Evolutionary conservation across 1,284 basidiomycete species (phyloP).

Genomic region (Sporisorium graminicola): DNA sequence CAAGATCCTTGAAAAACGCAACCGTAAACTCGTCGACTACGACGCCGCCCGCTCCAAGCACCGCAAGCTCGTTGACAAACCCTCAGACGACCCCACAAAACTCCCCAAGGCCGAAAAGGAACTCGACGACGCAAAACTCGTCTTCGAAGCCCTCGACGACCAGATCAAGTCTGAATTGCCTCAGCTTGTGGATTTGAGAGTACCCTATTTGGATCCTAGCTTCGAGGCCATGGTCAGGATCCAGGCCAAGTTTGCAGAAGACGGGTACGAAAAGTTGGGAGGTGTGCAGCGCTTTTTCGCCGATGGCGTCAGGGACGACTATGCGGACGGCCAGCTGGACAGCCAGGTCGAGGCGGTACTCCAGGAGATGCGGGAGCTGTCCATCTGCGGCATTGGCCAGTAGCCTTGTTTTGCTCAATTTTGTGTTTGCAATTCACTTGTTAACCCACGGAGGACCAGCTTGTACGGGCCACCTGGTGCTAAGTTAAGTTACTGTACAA

Average conservation of each 20-base stretch:
- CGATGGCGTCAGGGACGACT: constrained; percentile 75
- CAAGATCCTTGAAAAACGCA: constrained; percentile 91
- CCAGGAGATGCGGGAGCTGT: constrained; percentile 95
- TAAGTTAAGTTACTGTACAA: no score
- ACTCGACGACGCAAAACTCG: constrained; percentile 89
- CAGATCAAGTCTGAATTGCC: constrained; percentile 92
- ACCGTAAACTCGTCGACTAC: constrained; percentile 98
- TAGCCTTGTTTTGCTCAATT: constrained; percentile 10
- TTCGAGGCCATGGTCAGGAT: constrained; percentile 97
- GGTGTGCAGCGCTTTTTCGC: constrained; percentile 86
- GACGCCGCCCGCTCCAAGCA: constrained; percentile 83
- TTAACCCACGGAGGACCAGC: neutral
- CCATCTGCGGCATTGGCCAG: constrained; percentile 75
- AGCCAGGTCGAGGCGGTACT: constrained; percentile 93
- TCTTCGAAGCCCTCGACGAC: constrained; percentile 92
- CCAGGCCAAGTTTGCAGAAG: constrained; percentile 95
- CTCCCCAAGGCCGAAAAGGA: constrained; percentile 94
- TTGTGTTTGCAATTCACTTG: neutral
- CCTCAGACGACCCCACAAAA: constrained; percentile 90
- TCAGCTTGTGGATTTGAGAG: constrained; percentile 89
- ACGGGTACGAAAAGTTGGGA: constrained; percentile 97
- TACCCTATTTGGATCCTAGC: constrained; percentile 97
- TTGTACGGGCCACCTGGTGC: neutral
- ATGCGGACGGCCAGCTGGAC: constrained; percentile 95
- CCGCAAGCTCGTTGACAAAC: constrained; percentile 89